Evolutionary conservation across 2,329 filamentous ascomycete genomes (phyloP).

Genomic region (Fusarium musae): DNA sequence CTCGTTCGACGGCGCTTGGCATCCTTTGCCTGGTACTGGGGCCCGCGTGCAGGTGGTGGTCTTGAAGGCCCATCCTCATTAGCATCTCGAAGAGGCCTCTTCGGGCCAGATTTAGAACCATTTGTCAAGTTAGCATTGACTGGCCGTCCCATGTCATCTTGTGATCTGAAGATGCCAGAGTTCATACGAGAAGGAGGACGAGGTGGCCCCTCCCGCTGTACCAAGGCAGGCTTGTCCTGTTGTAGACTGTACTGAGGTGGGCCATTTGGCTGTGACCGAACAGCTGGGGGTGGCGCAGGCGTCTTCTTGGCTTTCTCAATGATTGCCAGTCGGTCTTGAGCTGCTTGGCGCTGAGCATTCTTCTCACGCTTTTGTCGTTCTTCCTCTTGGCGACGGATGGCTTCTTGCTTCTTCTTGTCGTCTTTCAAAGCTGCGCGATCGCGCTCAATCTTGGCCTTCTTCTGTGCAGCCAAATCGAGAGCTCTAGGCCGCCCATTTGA

Average conservation of each 20-base stretch:
- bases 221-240: constrained; percentile 45
- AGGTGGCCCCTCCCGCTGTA: constrained; percentile 49
- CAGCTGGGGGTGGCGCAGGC: constrained; percentile 69
- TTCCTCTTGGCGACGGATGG: constrained; percentile 68
- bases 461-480: constrained; percentile 79
- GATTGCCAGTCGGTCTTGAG: constrained; percentile 57
- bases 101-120: constrained; percentile 69
- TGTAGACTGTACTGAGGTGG: constrained; percentile 57
- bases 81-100: constrained; percentile 76
- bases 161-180: constrained; percentile 60
- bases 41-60: constrained; percentile 58
- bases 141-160: constrained; percentile 70
- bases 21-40: constrained; percentile 76
- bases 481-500: constrained; percentile 75
- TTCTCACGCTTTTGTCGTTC: constrained; percentile 73
- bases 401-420: constrained; percentile 70
- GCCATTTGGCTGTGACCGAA: constrained; percentile 64
- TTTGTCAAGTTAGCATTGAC: constrained; percentile 71
- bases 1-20: constrained; percentile 83
- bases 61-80: constrained; percentile 65
- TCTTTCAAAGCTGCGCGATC: constrained; percentile 75
- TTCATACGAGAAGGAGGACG: constrained; percentile 69
- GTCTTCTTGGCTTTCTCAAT: constrained; percentile 75
- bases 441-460: constrained; percentile 85
- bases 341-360: constrained; percentile 62